Percentiles rank a stretch among this genome's conserved stretches.
These are phyloP conservation scores for Fusarium secorum DNA, from an alignment of 2,329 filamentous ascomycete species.

Conservation along the genomic window DNA sequence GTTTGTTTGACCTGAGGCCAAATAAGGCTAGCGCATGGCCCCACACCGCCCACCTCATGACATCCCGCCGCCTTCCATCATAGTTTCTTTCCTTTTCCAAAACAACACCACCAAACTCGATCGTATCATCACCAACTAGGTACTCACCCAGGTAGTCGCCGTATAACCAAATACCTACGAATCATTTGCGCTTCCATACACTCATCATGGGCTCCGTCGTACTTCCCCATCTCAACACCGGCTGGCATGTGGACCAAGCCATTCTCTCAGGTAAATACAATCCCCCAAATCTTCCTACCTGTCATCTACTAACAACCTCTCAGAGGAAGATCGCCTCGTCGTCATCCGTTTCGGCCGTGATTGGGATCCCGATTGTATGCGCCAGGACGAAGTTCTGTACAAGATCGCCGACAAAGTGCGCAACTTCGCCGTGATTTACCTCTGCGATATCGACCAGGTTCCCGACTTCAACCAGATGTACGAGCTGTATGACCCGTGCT, in stretches of 20 bases:
- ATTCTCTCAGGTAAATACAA: conserved; percentile 63
- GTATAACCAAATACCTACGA: background rate
- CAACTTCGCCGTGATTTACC: conserved; percentile 91
- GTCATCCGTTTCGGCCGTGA: conserved; percentile 94
- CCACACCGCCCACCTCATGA: background rate
- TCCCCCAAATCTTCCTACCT: background rate
- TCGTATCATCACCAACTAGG: background rate
- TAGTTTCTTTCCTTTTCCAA: conserved; percentile 9
- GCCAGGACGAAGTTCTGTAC: conserved; percentile 91
- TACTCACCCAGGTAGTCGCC: background rate
- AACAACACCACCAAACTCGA: background rate
- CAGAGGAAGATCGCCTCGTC: conserved; percentile 88
- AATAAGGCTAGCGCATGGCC: background rate
- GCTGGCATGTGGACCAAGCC: conserved; percentile 98
- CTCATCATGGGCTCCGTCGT: conserved; percentile 80
- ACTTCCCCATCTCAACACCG: conserved; percentile 87
- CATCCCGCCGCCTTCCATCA: conserved; percentile 21
- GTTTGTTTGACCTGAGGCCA: conserved; percentile 1
- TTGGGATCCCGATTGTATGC: conserved; percentile 75
- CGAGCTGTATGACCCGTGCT: conserved; percentile 88
- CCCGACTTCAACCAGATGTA: conserved; percentile 98
- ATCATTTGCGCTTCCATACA: too few relatives aligned
- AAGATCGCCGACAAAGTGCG: conserved; percentile 92
- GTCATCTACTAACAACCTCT: conserved; percentile 9
- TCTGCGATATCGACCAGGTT: conserved; percentile 91